Evolutionary conservation across 768 basidiomycete species (phyloP), one percentile per base, ranked within the genome.

Genomic region (Boletellus emodensis): DNA sequence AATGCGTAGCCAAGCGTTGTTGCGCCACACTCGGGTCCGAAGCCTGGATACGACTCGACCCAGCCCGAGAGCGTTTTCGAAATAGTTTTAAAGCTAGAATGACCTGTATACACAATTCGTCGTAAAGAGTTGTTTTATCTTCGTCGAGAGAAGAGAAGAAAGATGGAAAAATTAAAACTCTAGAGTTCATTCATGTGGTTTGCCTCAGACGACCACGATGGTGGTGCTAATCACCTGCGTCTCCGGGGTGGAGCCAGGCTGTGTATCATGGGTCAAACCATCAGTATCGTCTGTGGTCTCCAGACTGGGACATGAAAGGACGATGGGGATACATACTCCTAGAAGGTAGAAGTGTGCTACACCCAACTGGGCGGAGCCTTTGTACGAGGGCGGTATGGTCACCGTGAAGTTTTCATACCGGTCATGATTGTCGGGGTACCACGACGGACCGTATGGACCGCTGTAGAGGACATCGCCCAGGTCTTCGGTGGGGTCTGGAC

Each of bases 371-470:
- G 6, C 35, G 10, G 0, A 6, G 10, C 58, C 61, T 0, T n/a
- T 2, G 41, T 33, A 48, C 10, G 3, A 41, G 17, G 18, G 17
- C 4, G 62, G 54, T 22, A 51, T 20, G 6, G 10, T 38, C 2
- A 61, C 38, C 1, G 42, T n/a, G 6, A 64, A 18, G 33, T 53
- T 53, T 40, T 56, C 17, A n/a, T 32, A 52, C n/a, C 37, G 14
- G n/a, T 40, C 14, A 6, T 13, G 42, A 18, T 24, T 4, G 40
- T 48, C 38, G 11, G 20, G 6, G 22, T 48, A 11, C 14, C 34
- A 3, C 17, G 34, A 2, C 11, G 55, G 53, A 0, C 22, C 7
- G 41, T 48, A 65, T 10, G 17, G 1, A 10, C 59, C 56, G 6
- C 9, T 38, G 26, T 61, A 61, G 34, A 56, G 24, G 44, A 59